Evolutionary conservation across 139 green algal genomes (phyloP).

Genomic region (Picochlorum sp.): DNA sequence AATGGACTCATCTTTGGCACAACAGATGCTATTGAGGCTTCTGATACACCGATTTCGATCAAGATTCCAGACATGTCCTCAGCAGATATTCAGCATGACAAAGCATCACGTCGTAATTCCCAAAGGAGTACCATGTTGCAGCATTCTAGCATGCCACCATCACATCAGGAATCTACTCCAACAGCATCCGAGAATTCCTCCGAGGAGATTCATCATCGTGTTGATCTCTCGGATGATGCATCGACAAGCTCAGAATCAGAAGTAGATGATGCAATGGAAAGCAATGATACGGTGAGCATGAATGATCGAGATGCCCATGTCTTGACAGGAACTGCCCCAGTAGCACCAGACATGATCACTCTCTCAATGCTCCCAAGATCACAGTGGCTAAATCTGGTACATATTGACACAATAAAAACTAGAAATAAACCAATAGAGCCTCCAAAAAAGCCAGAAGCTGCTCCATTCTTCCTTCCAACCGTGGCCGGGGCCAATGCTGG

Average conservation of each 20-base stretch:
- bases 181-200: too few species aligned
- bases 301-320: background rate
- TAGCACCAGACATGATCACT: slow-evolving; percentile 69
- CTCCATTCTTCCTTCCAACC: slow-evolving; percentile 97
- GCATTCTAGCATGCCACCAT: too few species aligned
- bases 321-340: slow-evolving; percentile 23
- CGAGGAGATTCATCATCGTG: too few species aligned
- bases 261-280: background rate
- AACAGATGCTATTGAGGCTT: slow-evolving; percentile 26
- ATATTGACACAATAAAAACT: slow-evolving; percentile 86
- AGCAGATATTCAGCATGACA: background rate
- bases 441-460: slow-evolving; percentile 83
- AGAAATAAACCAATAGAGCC: slow-evolving; percentile 81
- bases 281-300: background rate
- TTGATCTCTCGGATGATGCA: too few species aligned
- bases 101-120: too few species aligned
- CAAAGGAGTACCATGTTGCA: too few species aligned
- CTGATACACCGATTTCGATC: slow-evolving; percentile 31
- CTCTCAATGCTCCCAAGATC: slow-evolving; percentile 72
- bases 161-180: too few species aligned
- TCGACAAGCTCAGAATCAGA: background rate
- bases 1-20: slow-evolving; percentile 71
- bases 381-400: slow-evolving; percentile 84
- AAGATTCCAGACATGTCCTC: slow-evolving; percentile 26
- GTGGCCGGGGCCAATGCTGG: slow-evolving; percentile 28